These are phyloP conservation scores for Wilhelminamyces savonicus DNA, from an alignment of 805 yeast species.

Conservation along the genomic window DNA sequence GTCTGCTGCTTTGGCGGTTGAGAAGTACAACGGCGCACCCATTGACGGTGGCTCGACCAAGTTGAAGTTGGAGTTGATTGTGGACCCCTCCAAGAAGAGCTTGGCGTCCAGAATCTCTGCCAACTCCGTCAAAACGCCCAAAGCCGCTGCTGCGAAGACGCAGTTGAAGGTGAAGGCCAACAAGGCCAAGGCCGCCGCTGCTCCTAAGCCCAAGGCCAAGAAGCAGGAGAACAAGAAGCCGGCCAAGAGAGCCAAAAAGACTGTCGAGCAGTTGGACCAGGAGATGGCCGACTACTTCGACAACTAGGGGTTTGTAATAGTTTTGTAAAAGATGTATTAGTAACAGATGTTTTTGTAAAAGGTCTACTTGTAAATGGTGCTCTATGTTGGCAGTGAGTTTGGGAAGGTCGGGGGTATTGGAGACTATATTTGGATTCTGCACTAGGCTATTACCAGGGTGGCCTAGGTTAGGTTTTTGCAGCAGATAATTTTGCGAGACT, in stretches of 20 bases:
- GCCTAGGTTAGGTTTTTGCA: too few species aligned
- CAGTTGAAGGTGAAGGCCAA: conserved; percentile 15
- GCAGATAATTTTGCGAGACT: too few species aligned
- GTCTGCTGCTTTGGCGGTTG: conserved; percentile 72
- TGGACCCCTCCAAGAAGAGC: conserved; percentile 77
- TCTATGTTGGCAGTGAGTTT: too few species aligned
- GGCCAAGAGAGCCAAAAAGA: conserved; percentile 50
- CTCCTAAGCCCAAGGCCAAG: conserved; percentile 5
- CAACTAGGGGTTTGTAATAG: too few species aligned
- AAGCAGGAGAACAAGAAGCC: conserved; percentile 32
- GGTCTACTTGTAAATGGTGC: too few species aligned
- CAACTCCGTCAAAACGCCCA: conserved; percentile 22
- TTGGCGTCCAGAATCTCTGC: conserved; percentile 68
- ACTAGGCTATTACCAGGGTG: too few species aligned
- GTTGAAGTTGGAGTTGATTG: conserved; percentile 73
- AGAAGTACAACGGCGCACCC: conserved; percentile 86
- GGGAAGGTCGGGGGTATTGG: too few species aligned
- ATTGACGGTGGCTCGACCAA: conserved; percentile 80
- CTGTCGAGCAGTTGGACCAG: conserved; percentile 90
- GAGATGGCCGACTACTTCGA: conserved; percentile 96
- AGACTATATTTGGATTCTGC: too few species aligned
- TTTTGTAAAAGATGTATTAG: too few species aligned
- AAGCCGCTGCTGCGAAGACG: conserved; percentile 19
- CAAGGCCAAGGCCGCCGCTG: conserved; percentile 20
- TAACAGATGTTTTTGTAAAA: too few species aligned